Evolutionary conservation across 371 early-diverging fungal species (phyloP), one percentile per base, ranked within the genome.

Genomic region (Syncephalastrum racemosum): DNA sequence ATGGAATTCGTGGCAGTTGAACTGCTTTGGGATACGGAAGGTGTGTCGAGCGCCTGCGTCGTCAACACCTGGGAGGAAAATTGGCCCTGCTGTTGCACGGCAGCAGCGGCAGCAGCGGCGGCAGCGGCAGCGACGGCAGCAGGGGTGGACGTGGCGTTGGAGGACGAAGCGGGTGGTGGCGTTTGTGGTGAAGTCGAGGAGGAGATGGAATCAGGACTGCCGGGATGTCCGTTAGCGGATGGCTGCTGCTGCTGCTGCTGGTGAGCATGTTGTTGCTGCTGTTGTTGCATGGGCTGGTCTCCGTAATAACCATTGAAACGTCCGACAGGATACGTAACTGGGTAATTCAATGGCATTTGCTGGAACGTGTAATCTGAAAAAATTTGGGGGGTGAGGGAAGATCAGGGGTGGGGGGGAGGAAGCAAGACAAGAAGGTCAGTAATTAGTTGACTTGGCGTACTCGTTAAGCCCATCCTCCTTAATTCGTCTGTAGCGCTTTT

Each of bases 131-230:
- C 22, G 12, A 19, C 31, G 13, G 46, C 41, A 24, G 47, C 42
- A 12, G 15, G 7, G 18, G 16, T 25, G 43, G n/a, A 24, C 19
- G 55, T 46, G 43, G 47, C 25, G 27, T 46, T 39, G 15, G 59
- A 46, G 14, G 53, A 15, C 13, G 56, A 58, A 13, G 67, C 39
- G 3, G 63, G 48, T 23, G 70, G 59, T 20, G 70, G 63, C 15
- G 77, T 70, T 40, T 52, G 60, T 8, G 66, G 60, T 19, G 71
- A 56, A 2, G 72, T 64, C 22, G 62, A 59, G 27, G 75, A 75
- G 14, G 64, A 62, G 13, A 60, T 54, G n/a, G 75, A 69, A 50
- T 73, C 74, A 8, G 74, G 77, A 43, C 77, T 73, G 14, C 59
- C 60, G 4, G 70, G 60, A 42, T 65, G 64, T 13, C 50, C 53